Base-by-base conservation (phyloP, 306 rosid genomes). In the Rosa chinensis region DNA sequence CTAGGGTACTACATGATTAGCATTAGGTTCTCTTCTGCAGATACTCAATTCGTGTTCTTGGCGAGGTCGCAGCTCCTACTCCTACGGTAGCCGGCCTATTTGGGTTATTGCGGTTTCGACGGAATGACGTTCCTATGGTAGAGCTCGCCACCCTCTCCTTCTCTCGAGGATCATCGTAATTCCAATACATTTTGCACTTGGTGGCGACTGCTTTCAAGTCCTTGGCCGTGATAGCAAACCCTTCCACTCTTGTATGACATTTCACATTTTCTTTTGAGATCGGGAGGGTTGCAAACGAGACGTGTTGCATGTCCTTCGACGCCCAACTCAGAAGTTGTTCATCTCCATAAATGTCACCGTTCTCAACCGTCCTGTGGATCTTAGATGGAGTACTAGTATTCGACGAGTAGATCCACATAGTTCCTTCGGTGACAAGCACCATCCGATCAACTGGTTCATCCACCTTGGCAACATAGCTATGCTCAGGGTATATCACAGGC, bases 381-480 rank as follows among this genome's bases (percentile, higher is more conserved):
- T 5, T 66, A 4, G 70, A 66, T 28, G 44, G 6, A 63, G 71
- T 6, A 20, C n/a, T 6, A 6, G 16, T 25, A 16, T 16, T 52
- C 10, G 70, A n/a, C 9, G 59, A 10, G 48, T 56, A 81, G 6
- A 55, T 44, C 82, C 50, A 67, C 66, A 21, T 62, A 6, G 43
- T 28, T 28, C 82, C 86, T 74, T 59, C 70, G 0, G 67, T 78
- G 56, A 82, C 35, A 28, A 82, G 70, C 18, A 82, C 25, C 73
- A 82, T 77, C 4, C 40, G 13, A 48, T 78, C 73, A 3, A 84
- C 8, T 5, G 82, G 82, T 20, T 80, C 77, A 4, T 76, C 84
- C 35, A 50, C 28, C 23, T 44, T 56, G 10, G 75, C 21, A n/a
- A 84, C 79, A 5, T 66, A 14, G 47, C 50, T 84, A 13, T 81